Evolutionary conservation across 1,139 yeast genomes (phyloP).

Genomic region (Diutina scorzettiae): DNA sequence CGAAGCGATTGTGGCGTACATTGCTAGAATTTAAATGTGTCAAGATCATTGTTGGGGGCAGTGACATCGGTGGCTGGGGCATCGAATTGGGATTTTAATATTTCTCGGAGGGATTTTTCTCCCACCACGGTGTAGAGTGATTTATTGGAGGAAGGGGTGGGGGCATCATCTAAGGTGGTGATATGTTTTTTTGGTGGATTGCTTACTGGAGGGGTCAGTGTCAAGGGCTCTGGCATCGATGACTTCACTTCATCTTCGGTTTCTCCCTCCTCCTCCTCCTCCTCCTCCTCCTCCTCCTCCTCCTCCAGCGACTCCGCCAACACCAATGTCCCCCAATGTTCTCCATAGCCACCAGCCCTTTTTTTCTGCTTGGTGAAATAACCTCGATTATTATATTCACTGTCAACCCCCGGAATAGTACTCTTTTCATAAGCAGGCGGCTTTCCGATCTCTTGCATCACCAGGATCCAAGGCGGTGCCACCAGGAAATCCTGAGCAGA

Average conservation of each 20-base stretch:
- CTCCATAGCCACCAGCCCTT: background rate
- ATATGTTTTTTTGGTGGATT: background rate
- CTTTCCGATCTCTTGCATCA: conserved; percentile 63
- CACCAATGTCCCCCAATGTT: background rate
- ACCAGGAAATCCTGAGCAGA: conserved; percentile 33
- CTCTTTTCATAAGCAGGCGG: conserved; percentile 77
- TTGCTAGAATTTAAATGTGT: too few species aligned
- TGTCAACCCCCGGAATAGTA: conserved; percentile 43
- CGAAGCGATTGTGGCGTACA: too few species aligned
- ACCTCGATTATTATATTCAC: conserved; percentile 26
- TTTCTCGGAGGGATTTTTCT: background rate
- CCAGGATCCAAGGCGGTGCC: conserved; percentile 74
- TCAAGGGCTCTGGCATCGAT: background rate
- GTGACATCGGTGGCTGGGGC: too few species aligned
- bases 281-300: conserved; percentile 10
- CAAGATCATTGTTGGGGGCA: too few species aligned
- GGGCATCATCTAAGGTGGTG: background rate
- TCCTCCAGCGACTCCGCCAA: conserved; percentile 11
- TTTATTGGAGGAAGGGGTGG: background rate
- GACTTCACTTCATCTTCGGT: conserved; percentile 1
- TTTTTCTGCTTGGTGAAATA: conserved; percentile 12
- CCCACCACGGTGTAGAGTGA: background rate
- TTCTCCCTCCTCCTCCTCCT: conserved; percentile 8
- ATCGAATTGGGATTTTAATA: background rate
- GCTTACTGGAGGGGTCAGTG: too few species aligned